Evolutionary conservation across 2,329 filamentous ascomycete genomes (phyloP).

Genomic region (Rhynchosporium graminicola): DNA sequence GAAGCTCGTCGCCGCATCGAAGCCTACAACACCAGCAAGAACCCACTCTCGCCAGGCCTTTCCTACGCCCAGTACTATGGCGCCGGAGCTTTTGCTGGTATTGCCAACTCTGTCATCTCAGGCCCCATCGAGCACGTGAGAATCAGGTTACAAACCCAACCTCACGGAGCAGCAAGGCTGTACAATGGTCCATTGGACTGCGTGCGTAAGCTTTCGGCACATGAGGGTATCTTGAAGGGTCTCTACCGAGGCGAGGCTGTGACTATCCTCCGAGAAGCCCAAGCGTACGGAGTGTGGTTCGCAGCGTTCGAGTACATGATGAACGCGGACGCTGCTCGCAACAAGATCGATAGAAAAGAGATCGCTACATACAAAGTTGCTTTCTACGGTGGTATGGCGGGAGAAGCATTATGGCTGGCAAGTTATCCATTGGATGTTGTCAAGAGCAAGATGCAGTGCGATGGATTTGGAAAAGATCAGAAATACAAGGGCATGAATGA

Average conservation of each 20-base stretch:
- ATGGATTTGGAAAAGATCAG: constrained; percentile 75
- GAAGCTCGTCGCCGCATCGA: constrained; percentile 86
- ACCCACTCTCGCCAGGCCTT: constrained; percentile 50
- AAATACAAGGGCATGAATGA: constrained; percentile 82
- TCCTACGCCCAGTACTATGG: constrained; percentile 86
- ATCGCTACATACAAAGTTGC: constrained; percentile 86
- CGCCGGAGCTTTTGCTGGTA: constrained; percentile 86
- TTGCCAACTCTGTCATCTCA: constrained; percentile 86
- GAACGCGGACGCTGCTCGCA: constrained; percentile 82
- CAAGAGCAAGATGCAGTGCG: constrained; percentile 99
- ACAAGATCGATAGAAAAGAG: constrained; percentile 71
- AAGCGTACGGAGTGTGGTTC: constrained; percentile 97
- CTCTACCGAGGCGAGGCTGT: constrained; percentile 87
- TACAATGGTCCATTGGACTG: constrained; percentile 89
- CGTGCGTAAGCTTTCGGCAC: constrained; percentile 74
- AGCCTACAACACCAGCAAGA: constrained; percentile 60
- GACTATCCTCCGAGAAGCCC: constrained; percentile 83
- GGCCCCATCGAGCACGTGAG: constrained; percentile 95
- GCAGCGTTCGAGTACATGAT: constrained; percentile 93
- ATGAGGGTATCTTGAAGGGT: constrained; percentile 67
- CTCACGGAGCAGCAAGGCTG: constrained; percentile 76
- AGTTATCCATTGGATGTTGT: constrained; percentile 97
- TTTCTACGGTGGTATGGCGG: constrained; percentile 87
- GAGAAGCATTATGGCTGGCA: constrained; percentile 88
- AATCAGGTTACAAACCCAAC: constrained; percentile 94